A percentile compares a stretch with the other conserved stretches of the same genome.
These are phyloP conservation scores for Guillardia theta DNA, from an alignment of 78 protist genomes.

Conservation along the genomic window DNA sequence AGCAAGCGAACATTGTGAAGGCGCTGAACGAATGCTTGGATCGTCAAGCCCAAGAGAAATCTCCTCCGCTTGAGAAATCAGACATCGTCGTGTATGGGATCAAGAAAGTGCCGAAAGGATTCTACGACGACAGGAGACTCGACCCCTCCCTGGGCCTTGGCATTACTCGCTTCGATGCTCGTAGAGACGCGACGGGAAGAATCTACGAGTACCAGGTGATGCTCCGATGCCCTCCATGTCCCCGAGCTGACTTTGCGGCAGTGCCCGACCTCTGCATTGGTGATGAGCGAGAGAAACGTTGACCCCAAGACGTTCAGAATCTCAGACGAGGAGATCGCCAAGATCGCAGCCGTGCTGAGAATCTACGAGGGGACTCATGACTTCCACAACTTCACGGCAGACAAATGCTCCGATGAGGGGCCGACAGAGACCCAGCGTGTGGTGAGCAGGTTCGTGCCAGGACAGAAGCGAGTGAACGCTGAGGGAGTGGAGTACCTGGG, in stretches of 20 bases:
- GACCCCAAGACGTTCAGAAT: not conserved
- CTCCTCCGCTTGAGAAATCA: not conserved
- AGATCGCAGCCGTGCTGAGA: not conserved
- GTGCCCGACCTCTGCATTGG: constrained; percentile 5
- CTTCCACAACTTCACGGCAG: constrained; percentile 31
- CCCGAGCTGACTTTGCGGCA: no score
- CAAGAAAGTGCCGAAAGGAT: not conserved
- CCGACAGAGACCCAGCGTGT: not conserved
- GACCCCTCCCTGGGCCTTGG: not conserved
- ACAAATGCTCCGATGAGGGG: not conserved
- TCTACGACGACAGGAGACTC: not conserved
- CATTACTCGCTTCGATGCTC: not conserved
- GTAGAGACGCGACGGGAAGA: not conserved
- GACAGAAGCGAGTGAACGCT: not conserved
- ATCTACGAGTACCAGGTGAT: not conserved
- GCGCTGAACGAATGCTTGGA: not conserved
- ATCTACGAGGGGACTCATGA: not conserved
- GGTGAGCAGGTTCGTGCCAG: not conserved
- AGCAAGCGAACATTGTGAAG: not conserved
- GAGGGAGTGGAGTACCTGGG: not conserved
- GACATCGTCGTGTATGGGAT: not conserved
- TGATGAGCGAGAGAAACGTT: not conserved
- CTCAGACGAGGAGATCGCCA: not conserved
- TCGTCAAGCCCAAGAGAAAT: not conserved
- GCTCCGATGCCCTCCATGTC: not conserved